Conservation (phyloP, 352 stramenopile species). For the Pythium angustatum region DNA sequence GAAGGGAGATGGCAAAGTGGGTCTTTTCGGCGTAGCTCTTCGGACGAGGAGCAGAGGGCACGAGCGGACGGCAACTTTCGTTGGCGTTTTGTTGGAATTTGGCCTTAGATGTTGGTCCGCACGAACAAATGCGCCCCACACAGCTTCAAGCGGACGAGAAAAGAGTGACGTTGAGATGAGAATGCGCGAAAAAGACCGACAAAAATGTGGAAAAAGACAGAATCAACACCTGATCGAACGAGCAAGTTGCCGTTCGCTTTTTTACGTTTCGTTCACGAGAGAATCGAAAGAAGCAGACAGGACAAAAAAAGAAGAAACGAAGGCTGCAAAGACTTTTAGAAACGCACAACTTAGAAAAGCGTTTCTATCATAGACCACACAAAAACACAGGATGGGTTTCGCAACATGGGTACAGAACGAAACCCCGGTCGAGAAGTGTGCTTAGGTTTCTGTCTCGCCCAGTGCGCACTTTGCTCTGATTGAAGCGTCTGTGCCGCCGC, state of each 20-base stretch:
- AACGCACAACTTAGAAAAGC: conserved; percentile 19
- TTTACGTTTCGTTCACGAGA: neutral
- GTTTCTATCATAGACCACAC: conserved; percentile 10
- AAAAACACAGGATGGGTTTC: conserved; percentile 11
- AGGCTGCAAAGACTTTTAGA: conserved; percentile 21
- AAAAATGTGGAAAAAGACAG: conserved; percentile 16
- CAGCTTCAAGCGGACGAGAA: conserved; percentile 17
- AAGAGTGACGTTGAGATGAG: neutral
- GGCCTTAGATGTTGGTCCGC: neutral
- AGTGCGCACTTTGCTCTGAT: conserved; percentile 10
- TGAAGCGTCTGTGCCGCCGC: conserved; percentile 5
- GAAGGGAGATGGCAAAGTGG: conserved; percentile 10
- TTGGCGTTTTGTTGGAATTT: conserved; percentile 4
- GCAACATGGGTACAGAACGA: conserved; percentile 16
- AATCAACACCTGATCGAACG: too few species aligned
- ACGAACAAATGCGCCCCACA: neutral
- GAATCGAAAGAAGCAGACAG: neutral
- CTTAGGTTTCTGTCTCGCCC: neutral
- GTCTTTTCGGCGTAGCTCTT: conserved; percentile 23
- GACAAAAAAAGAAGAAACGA: conserved; percentile 26
- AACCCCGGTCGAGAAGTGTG: neutral
- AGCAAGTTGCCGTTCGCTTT: neutral
- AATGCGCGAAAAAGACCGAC: conserved; percentile 5
- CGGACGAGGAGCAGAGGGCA: neutral
- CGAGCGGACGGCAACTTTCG: conserved; percentile 25